These are phyloP conservation scores for Lolium perenne DNA, from an alignment of 176 grass and related monocot species.

Conservation along the genomic window DNA sequence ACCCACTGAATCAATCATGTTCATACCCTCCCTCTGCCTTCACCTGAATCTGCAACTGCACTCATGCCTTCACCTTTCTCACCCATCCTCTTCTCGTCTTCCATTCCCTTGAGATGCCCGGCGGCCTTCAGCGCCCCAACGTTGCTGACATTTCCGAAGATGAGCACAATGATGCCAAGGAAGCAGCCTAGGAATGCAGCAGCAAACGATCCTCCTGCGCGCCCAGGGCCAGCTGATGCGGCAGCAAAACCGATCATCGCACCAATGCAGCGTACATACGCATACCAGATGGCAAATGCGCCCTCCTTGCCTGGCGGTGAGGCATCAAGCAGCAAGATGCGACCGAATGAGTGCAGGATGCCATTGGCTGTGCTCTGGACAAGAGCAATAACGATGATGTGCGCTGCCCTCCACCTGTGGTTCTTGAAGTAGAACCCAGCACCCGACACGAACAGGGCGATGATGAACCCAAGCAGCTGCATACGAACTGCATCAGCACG, in stretches of 20 bases:
- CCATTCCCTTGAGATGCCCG: conserved; percentile 71
- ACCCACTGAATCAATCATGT: conserved; percentile 34
- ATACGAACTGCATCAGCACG: conserved; percentile 82
- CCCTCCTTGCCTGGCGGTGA: conserved; percentile 87
- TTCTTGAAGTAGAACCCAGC: conserved; percentile 84
- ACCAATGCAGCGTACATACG: conserved; percentile 54
- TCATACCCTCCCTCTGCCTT: conserved; percentile 73
- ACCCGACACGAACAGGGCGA: conserved; percentile 77
- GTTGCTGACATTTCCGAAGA: conserved; percentile 94
- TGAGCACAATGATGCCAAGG: conserved; percentile 72
- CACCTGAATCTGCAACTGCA: conserved; percentile 46
- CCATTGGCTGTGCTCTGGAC: conserved; percentile 86
- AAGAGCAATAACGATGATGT: conserved; percentile 71
- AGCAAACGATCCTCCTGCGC: conserved; percentile 61
- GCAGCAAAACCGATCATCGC: conserved; percentile 71
- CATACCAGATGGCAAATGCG: conserved; percentile 73
- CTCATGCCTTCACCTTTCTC: conserved; percentile 66
- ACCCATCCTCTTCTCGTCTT: conserved; percentile 63
- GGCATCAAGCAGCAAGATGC: conserved; percentile 72
- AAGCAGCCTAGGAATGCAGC: conserved; percentile 78
- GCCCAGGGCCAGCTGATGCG: conserved; percentile 67
- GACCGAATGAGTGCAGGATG: conserved; percentile 67
- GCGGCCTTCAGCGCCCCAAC: conserved; percentile 60
- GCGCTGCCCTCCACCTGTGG: conserved; percentile 62
- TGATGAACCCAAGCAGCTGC: conserved; percentile 90